A percentile compares a stretch with the other conserved stretches of the same genome.
Conservation (phyloP, 176 grass and related monocot genomes). For the Cenchrus purpureus region DNA sequence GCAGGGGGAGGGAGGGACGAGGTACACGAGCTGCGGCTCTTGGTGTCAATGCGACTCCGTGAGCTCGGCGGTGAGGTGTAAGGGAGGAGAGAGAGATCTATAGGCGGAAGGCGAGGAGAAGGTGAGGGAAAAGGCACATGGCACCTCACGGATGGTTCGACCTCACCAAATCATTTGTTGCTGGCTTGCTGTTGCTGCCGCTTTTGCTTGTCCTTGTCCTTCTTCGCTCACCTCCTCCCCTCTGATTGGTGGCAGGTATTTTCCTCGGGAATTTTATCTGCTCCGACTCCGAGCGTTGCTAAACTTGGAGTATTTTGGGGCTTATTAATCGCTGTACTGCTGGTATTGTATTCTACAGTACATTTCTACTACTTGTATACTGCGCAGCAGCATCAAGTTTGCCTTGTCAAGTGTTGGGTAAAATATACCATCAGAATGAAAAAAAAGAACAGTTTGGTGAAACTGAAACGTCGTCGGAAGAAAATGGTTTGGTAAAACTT, state of each 20-base stretch:
- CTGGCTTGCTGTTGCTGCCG: conserved; percentile 21
- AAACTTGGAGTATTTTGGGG: not conserved
- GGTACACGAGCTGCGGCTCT: not conserved
- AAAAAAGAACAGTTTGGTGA: not conserved
- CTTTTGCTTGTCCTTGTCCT: not conserved
- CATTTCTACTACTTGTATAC: not conserved
- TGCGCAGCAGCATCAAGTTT: not conserved
- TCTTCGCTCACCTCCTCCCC: conserved; percentile 7
- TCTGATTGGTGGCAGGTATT: not conserved
- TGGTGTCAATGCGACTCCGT: conserved; percentile 28
- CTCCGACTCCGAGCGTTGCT: not conserved
- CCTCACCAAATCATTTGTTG: conserved; percentile 64
- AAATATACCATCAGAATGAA: not conserved
- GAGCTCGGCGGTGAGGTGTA: conserved; percentile 39
- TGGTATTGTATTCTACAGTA: too few species aligned
- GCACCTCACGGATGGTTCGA: conserved; percentile 81
- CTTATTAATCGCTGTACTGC: not conserved
- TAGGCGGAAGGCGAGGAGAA: conserved; percentile 48
- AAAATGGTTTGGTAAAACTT: not conserved
- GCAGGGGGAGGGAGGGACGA: not conserved
- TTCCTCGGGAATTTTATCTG: conserved; percentile 13
- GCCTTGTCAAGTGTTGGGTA: conserved; percentile 21
- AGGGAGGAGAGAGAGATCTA: conserved; percentile 55
- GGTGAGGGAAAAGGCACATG: conserved; percentile 70
- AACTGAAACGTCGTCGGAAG: not conserved